A percentile compares a stretch with the other conserved stretches of the same genome.
These are phyloP conservation scores for Dendrobium catenatum DNA, from an alignment of 106 monocot species.

Conservation along the genomic window DNA sequence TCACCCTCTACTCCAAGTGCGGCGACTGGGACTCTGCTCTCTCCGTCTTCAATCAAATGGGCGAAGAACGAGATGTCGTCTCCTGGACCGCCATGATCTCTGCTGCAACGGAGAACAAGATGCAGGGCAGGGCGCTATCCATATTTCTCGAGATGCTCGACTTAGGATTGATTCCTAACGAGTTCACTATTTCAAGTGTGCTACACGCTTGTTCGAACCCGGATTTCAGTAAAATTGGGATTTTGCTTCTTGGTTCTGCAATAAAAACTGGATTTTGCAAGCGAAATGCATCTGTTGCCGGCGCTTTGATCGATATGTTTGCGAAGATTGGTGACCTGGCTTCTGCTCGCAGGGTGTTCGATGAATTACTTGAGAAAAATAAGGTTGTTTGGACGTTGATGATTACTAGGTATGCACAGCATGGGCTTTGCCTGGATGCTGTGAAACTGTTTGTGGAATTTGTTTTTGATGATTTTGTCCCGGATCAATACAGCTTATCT, in stretches of 20 bases:
- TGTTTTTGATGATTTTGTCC: constrained; percentile 31
- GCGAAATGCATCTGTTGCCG: constrained; percentile 36
- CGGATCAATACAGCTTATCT: constrained; percentile 69
- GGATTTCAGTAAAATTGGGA: constrained; percentile 17
- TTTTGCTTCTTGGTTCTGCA: constrained; percentile 34
- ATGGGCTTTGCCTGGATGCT: constrained; percentile 35
- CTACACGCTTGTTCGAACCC: constrained; percentile 44
- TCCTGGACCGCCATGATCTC: constrained; percentile 74
- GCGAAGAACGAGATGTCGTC: constrained; percentile 42
- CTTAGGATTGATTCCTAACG: constrained; percentile 46
- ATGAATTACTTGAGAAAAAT: constrained; percentile 48
- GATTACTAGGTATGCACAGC: constrained; percentile 56
- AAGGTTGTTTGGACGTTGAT: constrained; percentile 67
- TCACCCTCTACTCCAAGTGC: constrained; percentile 82
- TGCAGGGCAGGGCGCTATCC: constrained; percentile 21
- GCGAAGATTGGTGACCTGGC: constrained; percentile 35
- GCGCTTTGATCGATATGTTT: constrained; percentile 75
- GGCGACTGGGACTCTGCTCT: constrained; percentile 40
- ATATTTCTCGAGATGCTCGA: constrained; percentile 55
- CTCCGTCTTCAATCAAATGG: constrained; percentile 49
- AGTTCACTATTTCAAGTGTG: constrained; percentile 52
- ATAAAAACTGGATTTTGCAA: constrained; percentile 48
- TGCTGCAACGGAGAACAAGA: constrained; percentile 17
- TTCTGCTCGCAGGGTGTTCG: constrained; percentile 60
- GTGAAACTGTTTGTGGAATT: constrained; percentile 50